These are phyloP conservation scores for Excoecaria agallocha DNA, from an alignment of 345 rosid species.

Conservation along the genomic window DNA sequence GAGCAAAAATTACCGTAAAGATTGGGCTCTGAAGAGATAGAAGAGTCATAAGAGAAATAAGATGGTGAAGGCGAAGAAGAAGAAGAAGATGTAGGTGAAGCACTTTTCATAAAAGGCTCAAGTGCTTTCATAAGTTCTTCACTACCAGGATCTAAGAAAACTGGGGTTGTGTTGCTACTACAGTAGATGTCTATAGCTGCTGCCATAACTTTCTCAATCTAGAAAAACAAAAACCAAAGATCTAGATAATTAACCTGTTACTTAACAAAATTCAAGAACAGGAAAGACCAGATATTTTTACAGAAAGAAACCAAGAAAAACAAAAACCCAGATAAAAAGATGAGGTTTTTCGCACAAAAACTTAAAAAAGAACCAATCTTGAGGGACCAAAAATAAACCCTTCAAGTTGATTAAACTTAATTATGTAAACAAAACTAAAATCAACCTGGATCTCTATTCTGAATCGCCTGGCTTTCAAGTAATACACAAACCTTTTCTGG, in stretches of 20 bases:
- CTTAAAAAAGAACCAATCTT: constrained; percentile 10
- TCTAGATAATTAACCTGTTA: constrained; percentile 18
- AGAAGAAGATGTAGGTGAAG: background rate
- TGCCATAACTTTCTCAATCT: constrained; percentile 34
- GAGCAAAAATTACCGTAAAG: constrained; percentile 26
- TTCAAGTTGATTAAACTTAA: constrained; percentile 27
- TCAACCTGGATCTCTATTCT: constrained; percentile 42
- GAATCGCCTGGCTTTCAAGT: constrained; percentile 44
- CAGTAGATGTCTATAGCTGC: constrained; percentile 51
- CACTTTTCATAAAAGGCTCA: constrained; percentile 24
- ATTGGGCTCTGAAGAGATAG: constrained; percentile 15
- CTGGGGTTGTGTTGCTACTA: constrained; percentile 23
- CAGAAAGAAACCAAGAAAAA: background rate
- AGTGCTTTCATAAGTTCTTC: constrained; percentile 64
- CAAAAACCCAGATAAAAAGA: background rate
- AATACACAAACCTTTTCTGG: background rate
- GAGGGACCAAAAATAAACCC: constrained; percentile 53
- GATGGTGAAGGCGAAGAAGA: background rate
- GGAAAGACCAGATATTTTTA: background rate
- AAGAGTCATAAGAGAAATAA: background rate
- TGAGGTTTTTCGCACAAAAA: background rate
- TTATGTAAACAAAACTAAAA: background rate
- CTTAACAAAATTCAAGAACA: constrained; percentile 33
- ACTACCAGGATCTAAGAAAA: constrained; percentile 45
- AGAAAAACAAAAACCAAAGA: background rate